These are phyloP conservation scores for Puccinia triticina DNA, from an alignment of 1,284 basidiomycete genomes.

Conservation along the genomic window DNA sequence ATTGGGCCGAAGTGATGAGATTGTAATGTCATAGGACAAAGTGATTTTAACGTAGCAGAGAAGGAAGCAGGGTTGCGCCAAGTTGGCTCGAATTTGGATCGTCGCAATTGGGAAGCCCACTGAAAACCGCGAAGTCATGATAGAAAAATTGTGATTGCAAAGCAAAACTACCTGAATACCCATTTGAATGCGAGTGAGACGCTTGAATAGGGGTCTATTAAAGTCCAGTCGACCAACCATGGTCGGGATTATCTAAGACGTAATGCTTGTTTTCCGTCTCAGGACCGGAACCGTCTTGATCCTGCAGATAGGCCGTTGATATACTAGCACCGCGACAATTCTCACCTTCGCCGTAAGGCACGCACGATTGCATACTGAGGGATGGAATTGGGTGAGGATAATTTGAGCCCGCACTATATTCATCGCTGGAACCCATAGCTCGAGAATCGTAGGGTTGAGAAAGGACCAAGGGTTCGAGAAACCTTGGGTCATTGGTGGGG, in stretches of 20 bases:
- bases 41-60: no score
- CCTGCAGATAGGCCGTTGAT: background rate
- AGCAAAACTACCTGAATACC: background rate
- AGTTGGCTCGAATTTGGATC: no score
- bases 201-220: background rate
- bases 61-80: no score
- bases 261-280: background rate
- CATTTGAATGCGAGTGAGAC: background rate
- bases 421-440: background rate
- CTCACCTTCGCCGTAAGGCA: slow-evolving; percentile 19
- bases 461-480: slow-evolving; percentile 46
- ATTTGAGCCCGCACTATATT: background rate
- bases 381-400: background rate
- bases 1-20: no score
- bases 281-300: background rate
- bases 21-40: no score
- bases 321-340: background rate
- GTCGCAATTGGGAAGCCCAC: no score
- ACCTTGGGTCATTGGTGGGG: background rate
- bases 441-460: slow-evolving; percentile 46
- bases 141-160: background rate
- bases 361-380: slow-evolving; percentile 6
- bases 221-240: background rate
- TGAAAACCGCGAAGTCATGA: no score
- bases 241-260: background rate